These are phyloP conservation scores for Coprinopsis cinerea DNA, from an alignment of 768 basidiomycete genomes.

Conservation along the genomic window DNA sequence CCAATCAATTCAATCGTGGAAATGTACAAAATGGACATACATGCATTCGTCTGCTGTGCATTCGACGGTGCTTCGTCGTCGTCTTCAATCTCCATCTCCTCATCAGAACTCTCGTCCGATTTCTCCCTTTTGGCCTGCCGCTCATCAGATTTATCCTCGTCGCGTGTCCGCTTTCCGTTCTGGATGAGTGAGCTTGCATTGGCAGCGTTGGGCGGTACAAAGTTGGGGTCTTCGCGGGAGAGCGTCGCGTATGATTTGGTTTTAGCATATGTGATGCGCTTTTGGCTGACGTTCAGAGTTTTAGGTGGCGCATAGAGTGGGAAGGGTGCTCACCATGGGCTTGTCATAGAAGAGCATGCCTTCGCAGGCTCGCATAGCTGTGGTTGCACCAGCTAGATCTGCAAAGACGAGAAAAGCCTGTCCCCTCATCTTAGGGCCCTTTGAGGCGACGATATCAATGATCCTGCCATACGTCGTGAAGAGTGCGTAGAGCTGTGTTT, in stretches of 20 bases:
- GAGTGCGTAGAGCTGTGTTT: conserved; percentile 73
- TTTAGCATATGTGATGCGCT: conserved; percentile 93
- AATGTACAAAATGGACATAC: conserved; percentile 38
- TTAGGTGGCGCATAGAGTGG: background rate
- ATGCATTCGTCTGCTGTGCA: conserved; percentile 35
- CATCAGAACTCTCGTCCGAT: conserved; percentile 48
- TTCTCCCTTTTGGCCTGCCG: conserved; percentile 66
- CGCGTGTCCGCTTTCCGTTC: conserved; percentile 62
- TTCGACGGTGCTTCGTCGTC: conserved; percentile 77
- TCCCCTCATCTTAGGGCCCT: conserved; percentile 80
- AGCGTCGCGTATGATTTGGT: conserved; percentile 82
- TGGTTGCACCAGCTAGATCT: conserved; percentile 85
- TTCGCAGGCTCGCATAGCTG: conserved; percentile 88
- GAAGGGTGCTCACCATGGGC: conserved; percentile 65
- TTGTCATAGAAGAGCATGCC: conserved; percentile 93
- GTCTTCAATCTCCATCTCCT: conserved; percentile 92
- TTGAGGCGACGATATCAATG: conserved; percentile 89
- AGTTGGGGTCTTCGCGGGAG: conserved; percentile 72
- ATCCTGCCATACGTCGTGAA: conserved; percentile 93
- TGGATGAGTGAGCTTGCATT: conserved; percentile 49
- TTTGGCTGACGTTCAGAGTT: conserved; percentile 12
- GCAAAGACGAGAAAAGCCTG: conserved; percentile 96
- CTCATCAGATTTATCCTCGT: conserved; percentile 51
- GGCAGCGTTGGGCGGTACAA: conserved; percentile 64
- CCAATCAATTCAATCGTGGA: conserved; percentile 21